Evolutionary conservation across 306 rosid genomes (phyloP).

Genomic region (Vigna nakashimae): DNA sequence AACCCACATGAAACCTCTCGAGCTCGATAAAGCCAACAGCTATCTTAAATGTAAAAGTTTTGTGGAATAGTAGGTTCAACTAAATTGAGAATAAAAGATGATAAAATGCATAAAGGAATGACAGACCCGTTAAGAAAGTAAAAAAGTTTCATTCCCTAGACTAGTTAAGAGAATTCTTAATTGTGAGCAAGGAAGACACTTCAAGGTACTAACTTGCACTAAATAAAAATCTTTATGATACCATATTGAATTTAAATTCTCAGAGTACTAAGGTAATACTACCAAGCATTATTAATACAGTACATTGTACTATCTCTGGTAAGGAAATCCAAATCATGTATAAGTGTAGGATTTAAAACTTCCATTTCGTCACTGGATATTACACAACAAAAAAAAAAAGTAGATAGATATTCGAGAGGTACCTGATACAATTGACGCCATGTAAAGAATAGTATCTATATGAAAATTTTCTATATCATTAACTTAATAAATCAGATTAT

Average conservation of each 20-base stretch:
- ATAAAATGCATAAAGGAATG: no score
- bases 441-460: constrained; percentile 67
- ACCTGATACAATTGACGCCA: constrained; percentile 55
- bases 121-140: no score
- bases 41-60: no score
- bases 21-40: no score
- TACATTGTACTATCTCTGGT: background rate
- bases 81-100: no score
- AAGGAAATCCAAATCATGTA: constrained; percentile 28
- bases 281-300: background rate
- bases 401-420: constrained; percentile 28
- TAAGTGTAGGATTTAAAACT: constrained; percentile 16
- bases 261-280: background rate
- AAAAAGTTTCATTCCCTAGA: no score
- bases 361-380: constrained; percentile 43
- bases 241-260: background rate
- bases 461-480: constrained; percentile 52
- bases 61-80: no score
- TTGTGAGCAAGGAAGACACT: no score
- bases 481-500: constrained; percentile 70
- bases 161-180: no score
- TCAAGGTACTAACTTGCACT: no score
- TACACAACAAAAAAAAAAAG: constrained; percentile 29
- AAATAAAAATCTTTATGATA: background rate
- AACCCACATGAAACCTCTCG: no score